Evolutionary conservation across 371 early-diverging fungal genomes (phyloP), one percentile per base, ranked within the genome.

Genomic region (Rhizopus arrhizus): DNA sequence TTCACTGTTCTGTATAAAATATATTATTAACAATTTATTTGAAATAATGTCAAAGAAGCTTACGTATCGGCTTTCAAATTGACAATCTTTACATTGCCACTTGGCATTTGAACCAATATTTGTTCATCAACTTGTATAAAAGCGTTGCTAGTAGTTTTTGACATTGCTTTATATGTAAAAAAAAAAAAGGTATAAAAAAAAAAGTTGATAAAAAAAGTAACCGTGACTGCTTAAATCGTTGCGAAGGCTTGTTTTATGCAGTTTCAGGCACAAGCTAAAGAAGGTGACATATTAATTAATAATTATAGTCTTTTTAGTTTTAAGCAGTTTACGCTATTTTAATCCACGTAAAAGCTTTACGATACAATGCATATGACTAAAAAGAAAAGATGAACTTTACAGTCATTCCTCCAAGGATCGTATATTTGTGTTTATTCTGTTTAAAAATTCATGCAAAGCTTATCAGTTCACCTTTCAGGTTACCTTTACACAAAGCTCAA

Each of bases 81-180:
- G 54, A 92, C 85, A 32, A 91, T 74, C 72, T 95, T 96, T 56
- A 85, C 71, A 73, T 92, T 94, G 59, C 87, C 89, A 72, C 92
- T 92, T 15, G 95, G 93, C 87, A 95, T 85, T 59, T 85, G 77
- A 61, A 95, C 84, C 59, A 94, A 75, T 13, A 93, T 84, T 74
- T 81, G 78, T 61, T 90, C 83, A 48, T 81, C 78, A 10, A 71
- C 82, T 70, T 73, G 71, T 75, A 86, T 56, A 83, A 52, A 28
- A 3, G 56, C 61, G 33, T 51, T 33, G 6, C 40, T 38, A 38
- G 13, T 13, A 29, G 48, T n/a, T 48, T 48, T 29, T 48, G 48
- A 29, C 48, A 48, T 48, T 22, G 15, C 28, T 16, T 6, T 6
- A 28, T 29, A 28, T 2, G 1, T 4, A 48, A 22, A 29, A 48